Evolutionary conservation across 1,284 basidiomycete genomes (phyloP).

Genomic region (Rhodotorula glutinis): DNA sequence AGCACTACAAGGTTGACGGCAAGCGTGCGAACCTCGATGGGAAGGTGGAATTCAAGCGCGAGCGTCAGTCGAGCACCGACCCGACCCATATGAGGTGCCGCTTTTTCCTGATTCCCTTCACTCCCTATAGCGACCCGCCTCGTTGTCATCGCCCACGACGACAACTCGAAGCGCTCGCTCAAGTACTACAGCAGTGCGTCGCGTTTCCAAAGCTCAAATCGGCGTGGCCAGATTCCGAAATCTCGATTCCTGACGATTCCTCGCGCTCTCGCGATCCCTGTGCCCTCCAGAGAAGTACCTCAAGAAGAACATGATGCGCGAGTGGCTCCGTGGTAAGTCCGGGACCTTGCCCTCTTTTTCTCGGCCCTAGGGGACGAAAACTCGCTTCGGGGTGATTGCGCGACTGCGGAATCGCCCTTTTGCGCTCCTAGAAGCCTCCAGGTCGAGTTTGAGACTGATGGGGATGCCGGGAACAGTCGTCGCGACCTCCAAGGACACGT

Average conservation of each 20-base stretch:
- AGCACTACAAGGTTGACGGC: slow-evolving; percentile 53
- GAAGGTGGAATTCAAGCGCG: slow-evolving; percentile 48
- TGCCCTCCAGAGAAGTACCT: slow-evolving; percentile 43
- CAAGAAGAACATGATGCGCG: slow-evolving; percentile 43
- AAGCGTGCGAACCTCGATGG: slow-evolving; percentile 53
- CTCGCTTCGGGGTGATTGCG: too few relatives aligned
- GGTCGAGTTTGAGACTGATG: too few relatives aligned
- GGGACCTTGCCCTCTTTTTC: slow-evolving; percentile 5
- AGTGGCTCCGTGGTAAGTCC: slow-evolving; percentile 38
- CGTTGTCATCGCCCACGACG: slow-evolving; percentile 49
- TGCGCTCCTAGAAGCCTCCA: too few relatives aligned
- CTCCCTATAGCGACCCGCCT: slow-evolving; percentile 37
- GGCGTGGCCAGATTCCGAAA: too few relatives aligned
- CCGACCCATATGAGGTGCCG: too few relatives aligned
- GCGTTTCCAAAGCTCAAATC: too few relatives aligned
- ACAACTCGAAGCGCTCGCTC: slow-evolving; percentile 52
- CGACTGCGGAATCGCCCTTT: too few relatives aligned
- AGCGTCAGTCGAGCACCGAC: slow-evolving; percentile 38
- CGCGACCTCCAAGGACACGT: slow-evolving; percentile 46
- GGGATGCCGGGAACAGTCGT: neutral
- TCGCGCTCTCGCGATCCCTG: too few relatives aligned
- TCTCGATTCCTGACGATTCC: too few relatives aligned
- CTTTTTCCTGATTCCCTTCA: neutral
- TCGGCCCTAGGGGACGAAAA: neutral
- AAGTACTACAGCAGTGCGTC: slow-evolving; percentile 50